These are phyloP conservation scores for Septoria petroselini DNA, from an alignment of 2,329 filamentous ascomycete genomes.

Conservation along the genomic window DNA sequence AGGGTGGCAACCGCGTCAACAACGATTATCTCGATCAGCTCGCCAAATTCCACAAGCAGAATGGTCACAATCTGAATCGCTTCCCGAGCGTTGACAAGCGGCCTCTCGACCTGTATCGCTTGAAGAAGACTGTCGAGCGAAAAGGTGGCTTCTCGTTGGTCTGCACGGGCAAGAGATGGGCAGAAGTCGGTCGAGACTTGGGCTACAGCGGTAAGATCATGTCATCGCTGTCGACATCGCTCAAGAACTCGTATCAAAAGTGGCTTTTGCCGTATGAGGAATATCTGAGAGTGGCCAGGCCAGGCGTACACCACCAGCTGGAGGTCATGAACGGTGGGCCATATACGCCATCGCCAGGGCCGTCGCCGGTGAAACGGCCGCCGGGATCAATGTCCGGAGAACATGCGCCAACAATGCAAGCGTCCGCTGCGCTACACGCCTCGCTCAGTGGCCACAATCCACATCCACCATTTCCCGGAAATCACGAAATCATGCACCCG, in stretches of 20 bases:
- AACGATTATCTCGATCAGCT: constrained; percentile 94
- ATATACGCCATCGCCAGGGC: constrained; percentile 71
- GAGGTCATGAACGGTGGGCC: constrained; percentile 92
- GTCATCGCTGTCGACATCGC: constrained; percentile 93
- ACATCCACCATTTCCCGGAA: constrained; percentile 22
- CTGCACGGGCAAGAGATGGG: constrained; percentile 98
- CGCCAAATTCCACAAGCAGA: constrained; percentile 93
- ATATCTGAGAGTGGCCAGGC: constrained; percentile 84
- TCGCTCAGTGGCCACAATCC: constrained; percentile 45
- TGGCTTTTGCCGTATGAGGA: constrained; percentile 98
- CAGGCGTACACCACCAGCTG: constrained; percentile 91
- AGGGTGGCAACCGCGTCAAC: constrained; percentile 95
- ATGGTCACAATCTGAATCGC: constrained; percentile 88
- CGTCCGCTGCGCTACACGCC: constrained; percentile 56
- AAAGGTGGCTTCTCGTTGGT: constrained; percentile 94
- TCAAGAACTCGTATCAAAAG: constrained; percentile 97
- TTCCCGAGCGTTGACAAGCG: constrained; percentile 97
- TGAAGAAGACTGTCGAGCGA: constrained; percentile 95
- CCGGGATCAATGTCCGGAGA: constrained; percentile 48
- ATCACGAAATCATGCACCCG: constrained; percentile 29
- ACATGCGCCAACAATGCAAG: constrained; percentile 65
- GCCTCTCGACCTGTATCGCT: constrained; percentile 86
- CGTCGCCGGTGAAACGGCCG: constrained; percentile 66
- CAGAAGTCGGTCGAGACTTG: constrained; percentile 91
- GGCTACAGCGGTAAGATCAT: constrained; percentile 99